Percentiles rank a stretch among this genome's conserved stretches.
These are phyloP conservation scores for Collybia sp. DNA, from an alignment of 768 basidiomycete genomes.

Conservation along the genomic window DNA sequence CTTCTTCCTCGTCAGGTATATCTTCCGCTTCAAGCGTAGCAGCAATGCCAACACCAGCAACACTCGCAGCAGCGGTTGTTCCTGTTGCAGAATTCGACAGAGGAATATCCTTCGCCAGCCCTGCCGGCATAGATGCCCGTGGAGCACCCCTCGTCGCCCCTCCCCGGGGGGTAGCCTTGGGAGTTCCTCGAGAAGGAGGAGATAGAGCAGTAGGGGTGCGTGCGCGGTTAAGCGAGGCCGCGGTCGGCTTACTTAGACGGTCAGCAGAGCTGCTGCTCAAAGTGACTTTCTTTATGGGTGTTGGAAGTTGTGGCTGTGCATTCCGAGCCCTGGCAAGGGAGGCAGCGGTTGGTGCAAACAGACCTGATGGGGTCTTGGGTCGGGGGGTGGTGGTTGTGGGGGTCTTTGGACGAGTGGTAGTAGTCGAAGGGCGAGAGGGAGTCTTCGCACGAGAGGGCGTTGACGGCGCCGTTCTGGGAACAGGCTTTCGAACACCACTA, in stretches of 20 bases:
- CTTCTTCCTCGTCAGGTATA: conserved; percentile 3
- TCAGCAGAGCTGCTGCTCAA: conserved; percentile 52
- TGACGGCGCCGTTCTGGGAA: conserved; percentile 15
- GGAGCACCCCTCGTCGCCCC: conserved; percentile 19
- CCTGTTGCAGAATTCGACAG: conserved; percentile 17
- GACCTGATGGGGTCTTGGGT: conserved; percentile 61
- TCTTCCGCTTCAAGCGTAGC: conserved; percentile 4
- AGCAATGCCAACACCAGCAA: background rate
- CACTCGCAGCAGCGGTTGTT: conserved; percentile 8
- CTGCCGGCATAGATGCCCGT: conserved; percentile 16
- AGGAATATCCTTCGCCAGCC: conserved; percentile 6
- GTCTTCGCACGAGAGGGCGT: conserved; percentile 27
- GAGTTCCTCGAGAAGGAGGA: conserved; percentile 17
- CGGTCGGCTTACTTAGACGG: conserved; percentile 78
- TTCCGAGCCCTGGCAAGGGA: conserved; percentile 70
- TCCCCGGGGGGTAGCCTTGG: conserved; percentile 21
- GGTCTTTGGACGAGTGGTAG: conserved; percentile 22
- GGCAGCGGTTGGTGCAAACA: conserved; percentile 82
- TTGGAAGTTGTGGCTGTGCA: conserved; percentile 38
- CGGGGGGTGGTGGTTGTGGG: conserved; percentile 32
- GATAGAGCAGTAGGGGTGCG: conserved; percentile 33
- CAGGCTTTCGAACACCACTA: conserved; percentile 16
- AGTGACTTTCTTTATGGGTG: conserved; percentile 50
- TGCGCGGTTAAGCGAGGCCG: conserved; percentile 65
- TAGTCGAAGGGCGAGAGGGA: conserved; percentile 16